A percentile compares a stretch with the other conserved stretches of the same genome.
Conservation (phyloP, 192 early-diverging fungal genomes). For the Obelidium mucronatum region DNA sequence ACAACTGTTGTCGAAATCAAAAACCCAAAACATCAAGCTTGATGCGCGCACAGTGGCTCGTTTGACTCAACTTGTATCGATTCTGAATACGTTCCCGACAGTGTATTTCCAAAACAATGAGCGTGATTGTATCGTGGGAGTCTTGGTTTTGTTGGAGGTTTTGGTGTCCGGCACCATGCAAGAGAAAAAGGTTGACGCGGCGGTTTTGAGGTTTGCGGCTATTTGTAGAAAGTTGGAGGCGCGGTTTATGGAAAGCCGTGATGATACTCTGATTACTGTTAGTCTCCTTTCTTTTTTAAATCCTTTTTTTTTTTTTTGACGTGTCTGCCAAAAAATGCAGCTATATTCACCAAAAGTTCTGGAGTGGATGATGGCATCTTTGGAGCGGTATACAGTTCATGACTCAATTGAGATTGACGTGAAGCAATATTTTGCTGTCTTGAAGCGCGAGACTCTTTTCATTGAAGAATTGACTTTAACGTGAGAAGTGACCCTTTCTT, state of each 20-base stretch:
- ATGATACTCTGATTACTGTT: conserved; percentile 17
- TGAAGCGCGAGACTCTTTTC: not conserved
- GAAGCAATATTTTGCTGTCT: not conserved
- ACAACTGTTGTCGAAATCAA: too few species aligned
- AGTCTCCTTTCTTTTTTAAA: too few species aligned
- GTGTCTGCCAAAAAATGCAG: not conserved
- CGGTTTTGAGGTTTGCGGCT: not conserved
- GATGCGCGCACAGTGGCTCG: not conserved
- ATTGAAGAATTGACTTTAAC: conserved; percentile 4
- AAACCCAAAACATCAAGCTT: too few species aligned
- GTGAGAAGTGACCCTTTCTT: not conserved
- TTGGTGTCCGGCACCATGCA: not conserved
- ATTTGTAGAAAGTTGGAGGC: conserved; percentile 13
- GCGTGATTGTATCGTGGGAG: conserved; percentile 3
- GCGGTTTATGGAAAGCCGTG: conserved; percentile 29
- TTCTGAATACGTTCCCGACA: conserved; percentile 25
- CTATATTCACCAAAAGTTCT: conserved; percentile 8
- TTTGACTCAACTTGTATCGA: not conserved
- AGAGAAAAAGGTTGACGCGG: not conserved
- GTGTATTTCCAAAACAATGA: conserved; percentile 7
- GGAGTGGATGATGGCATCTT: not conserved
- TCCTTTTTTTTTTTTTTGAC: not conserved
- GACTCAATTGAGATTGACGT: not conserved
- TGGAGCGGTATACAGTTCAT: not conserved
- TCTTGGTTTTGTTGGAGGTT: conserved; percentile 10